These are phyloP conservation scores for Ceratocystis alfenasii DNA, from an alignment of 2,329 filamentous ascomycete genomes.

Conservation along the genomic window DNA sequence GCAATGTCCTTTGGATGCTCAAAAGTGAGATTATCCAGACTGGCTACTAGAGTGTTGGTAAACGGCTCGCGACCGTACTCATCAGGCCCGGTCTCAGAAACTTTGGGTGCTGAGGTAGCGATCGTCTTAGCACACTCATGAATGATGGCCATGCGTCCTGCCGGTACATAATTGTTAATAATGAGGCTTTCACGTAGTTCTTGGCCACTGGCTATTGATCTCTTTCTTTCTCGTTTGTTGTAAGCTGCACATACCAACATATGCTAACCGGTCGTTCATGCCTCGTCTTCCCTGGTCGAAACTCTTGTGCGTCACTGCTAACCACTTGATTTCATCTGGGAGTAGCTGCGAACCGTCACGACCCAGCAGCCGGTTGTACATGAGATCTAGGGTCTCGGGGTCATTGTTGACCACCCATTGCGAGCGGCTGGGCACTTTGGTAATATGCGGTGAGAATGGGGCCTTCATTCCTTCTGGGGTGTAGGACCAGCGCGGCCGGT, in stretches of 20 bases:
- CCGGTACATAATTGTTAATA: conserved; percentile 1
- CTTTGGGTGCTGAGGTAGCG: conserved; percentile 35
- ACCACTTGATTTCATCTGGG: conserved; percentile 88
- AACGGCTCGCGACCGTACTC: conserved; percentile 52
- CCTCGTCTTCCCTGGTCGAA: conserved; percentile 91
- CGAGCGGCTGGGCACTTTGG: conserved; percentile 41
- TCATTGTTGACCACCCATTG: conserved; percentile 63
- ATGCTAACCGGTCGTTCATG: conserved; percentile 83
- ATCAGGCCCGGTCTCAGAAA: conserved; percentile 31
- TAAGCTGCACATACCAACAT: conserved; percentile 22
- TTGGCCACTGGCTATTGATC: background rate
- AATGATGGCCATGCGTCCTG: conserved; percentile 27
- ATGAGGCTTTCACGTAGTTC: background rate
- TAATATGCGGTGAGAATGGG: conserved; percentile 50
- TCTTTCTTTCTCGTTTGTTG: background rate
- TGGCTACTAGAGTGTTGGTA: conserved; percentile 55
- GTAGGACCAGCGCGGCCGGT: conserved; percentile 59
- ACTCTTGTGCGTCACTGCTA: conserved; percentile 94
- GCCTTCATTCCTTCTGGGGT: conserved; percentile 61
- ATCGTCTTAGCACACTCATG: conserved; percentile 40
- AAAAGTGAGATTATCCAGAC: conserved; percentile 58
- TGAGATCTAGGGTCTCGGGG: conserved; percentile 59
- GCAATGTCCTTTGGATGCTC: conserved; percentile 50
- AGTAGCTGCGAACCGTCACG: conserved; percentile 59
- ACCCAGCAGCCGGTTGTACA: conserved; percentile 68